Base-by-base conservation (phyloP, 495 filamentous ascomycete species). In the Neurospora cerealis region DNA sequence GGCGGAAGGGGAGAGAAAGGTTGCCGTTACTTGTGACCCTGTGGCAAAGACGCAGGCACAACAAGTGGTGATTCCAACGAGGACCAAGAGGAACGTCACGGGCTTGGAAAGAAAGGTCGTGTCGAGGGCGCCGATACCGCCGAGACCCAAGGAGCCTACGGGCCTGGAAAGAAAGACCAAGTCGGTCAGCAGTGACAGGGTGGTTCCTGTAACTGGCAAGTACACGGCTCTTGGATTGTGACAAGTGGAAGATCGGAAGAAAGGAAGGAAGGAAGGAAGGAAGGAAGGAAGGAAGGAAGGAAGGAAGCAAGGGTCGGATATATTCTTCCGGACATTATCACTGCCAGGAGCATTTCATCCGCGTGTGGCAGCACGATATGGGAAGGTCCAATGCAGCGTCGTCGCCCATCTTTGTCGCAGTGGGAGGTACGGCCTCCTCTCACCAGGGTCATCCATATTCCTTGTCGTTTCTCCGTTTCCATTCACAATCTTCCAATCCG, bases 141-240 rank as follows among this genome's bases (percentile, higher is more conserved):
- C 13, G 6, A 62, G 28, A 62, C 54, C 54, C 13, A 62, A 32
- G 28, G 71, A 36, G 39, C 15, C 41, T 34, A 76, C 66, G 13
- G 74, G 70, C 0, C 42, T 76, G 62, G 75, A 73, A 69, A 74
- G 66, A 41, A 32, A 41, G 38, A 54, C 60, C 2, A 71, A 71
- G 44, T 40, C 44, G 15, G 42, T n/a, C 19, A 72, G 38, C 24
- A 32, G 10, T 34, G 60, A 39, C 10, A 74, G 72, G 69, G 71
- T 54, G 66, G 40, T 73, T 32, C 72, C 73, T 11, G 70, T 79
- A 21, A 73, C 70, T 37, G 79, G 79, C 13, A 77, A 79, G 42
- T 82, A 79, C 71, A 73, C 75, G 40, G 76, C 80, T 34, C 60
- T 79, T 48, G 79, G 80, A 0, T 40, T 79, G 32, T 81, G 72